Evolutionary conservation across 805 yeast species (phyloP), one percentile per base, ranked within the genome.

Genomic region (Yarrowia sp.): DNA sequence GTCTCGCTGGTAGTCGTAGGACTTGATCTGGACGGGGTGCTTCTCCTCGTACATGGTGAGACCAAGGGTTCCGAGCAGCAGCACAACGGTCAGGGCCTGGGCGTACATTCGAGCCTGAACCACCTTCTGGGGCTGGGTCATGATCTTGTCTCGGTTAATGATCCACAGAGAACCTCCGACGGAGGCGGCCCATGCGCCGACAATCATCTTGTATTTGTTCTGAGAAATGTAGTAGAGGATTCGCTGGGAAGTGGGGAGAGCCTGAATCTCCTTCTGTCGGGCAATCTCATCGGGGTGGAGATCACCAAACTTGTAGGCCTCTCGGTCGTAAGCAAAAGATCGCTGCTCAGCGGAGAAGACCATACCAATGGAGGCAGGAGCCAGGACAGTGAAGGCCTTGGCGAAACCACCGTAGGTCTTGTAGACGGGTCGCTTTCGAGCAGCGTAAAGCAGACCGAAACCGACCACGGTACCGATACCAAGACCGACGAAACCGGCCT

Each of bases 91-190:
- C 68, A 90, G 79, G 72, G 89, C 90, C 78, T 91, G 97, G 11
- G 97, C 97, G 76, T 91, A 91, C 90, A 91, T 91, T 85, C 97
- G 87, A 41, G 96, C 96, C 76, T 89, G 93, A 42, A 89, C 95
- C 61, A 90, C 86, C 77, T 90, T 91, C 80, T 91, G 97, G 5
- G 95, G 80, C 72, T 82, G 84, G 68, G 91, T 85, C 89, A 91
- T 84, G 76, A 87, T 81, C 72, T 87, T 88, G 77, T 91, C 97
- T 73, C 84, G 85, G 79, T 90, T 87, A 66, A 90, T 91, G 55
- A 81, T 74, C 58, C 79, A 85, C 91, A 94, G 91, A 5, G 96
- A 89, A 0, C 92, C 97, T 72, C 83, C 90, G 81, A 90, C 79
- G 3, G 94, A 88, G 26, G 86, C 89, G 5, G 91, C 92, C 97